phyloP scores from a whole-genome alignment of 225 moss, liverwort and hornwort genomes.

The Marchantia paleacea region DNA sequence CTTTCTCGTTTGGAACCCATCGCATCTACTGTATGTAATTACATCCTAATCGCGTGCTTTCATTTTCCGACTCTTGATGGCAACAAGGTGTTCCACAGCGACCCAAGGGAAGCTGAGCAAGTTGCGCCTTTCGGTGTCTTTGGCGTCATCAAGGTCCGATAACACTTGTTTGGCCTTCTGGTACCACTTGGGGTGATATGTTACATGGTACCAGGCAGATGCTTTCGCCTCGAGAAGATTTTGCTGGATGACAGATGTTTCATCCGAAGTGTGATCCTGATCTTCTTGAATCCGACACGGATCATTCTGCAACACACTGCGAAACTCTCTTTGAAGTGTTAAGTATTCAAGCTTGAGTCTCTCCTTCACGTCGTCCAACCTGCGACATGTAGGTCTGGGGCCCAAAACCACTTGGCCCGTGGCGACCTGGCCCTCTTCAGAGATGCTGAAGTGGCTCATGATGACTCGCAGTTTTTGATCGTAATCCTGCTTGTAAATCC shows the following conservation, averaged over 20 bases:
- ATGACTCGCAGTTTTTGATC: slow-evolving; percentile 61
- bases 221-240: slow-evolving; percentile 48
- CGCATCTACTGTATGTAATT: too few relatives aligned
- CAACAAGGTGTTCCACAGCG: slow-evolving; percentile 24
- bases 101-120: slow-evolving; percentile 45
- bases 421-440: slow-evolving; percentile 63
- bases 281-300: not conserved
- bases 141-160: not conserved
- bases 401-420: slow-evolving; percentile 49
- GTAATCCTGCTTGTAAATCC: slow-evolving; percentile 54
- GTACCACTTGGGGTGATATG: slow-evolving; percentile 61
- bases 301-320: slow-evolving; percentile 24
- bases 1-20: not conserved
- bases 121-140: not conserved
- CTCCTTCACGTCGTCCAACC: slow-evolving; percentile 50
- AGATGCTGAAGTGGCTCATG: slow-evolving; percentile 66
- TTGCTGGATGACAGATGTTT: not conserved
- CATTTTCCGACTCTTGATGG: slow-evolving; percentile 18
- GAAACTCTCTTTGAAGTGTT: slow-evolving; percentile 56
- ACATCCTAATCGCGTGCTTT: not conserved
- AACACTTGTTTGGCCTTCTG: slow-evolving; percentile 28
- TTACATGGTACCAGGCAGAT: slow-evolving; percentile 87
- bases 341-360: slow-evolving; percentile 48
- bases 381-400: slow-evolving; percentile 24
- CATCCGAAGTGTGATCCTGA: slow-evolving; percentile 2